Evolutionary conservation across 108 stramenopile genomes (phyloP).

Genomic region (Asterionellopsis glacialis): DNA sequence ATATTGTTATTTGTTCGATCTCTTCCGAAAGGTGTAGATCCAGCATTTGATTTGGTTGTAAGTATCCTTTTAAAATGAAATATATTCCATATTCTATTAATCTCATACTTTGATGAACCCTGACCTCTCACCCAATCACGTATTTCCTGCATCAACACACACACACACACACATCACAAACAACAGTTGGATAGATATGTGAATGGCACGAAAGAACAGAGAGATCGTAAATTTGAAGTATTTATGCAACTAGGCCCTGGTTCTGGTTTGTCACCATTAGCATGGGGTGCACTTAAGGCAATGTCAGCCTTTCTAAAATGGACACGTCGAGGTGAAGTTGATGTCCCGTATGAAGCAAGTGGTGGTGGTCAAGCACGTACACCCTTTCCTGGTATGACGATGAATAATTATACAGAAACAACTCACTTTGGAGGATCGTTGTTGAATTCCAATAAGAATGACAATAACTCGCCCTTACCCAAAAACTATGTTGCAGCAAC

Average conservation of each 20-base stretch:
- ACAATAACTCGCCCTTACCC: constrained; percentile 11
- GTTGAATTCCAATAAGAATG: too few relatives aligned
- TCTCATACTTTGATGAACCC: neutral
- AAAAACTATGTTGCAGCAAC: constrained; percentile 51
- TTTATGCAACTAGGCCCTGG: constrained; percentile 43
- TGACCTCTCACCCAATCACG: neutral
- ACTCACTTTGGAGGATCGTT: constrained; percentile 54
- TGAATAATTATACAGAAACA: constrained; percentile 20
- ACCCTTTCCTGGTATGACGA: constrained; percentile 30
- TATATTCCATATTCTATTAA: neutral
- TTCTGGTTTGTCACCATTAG: neutral
- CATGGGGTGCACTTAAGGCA: constrained; percentile 9
- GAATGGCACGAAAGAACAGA: constrained; percentile 17
- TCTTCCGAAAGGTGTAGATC: constrained; percentile 56
- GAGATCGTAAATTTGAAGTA: constrained; percentile 39
- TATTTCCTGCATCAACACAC: too few relatives aligned
- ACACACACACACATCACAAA: too few relatives aligned
- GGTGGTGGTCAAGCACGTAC: constrained; percentile 17
- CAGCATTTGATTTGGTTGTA: constrained; percentile 46
- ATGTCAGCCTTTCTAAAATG: constrained; percentile 1
- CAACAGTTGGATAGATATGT: constrained; percentile 44
- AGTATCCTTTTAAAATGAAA: neutral
- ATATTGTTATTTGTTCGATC: constrained; percentile 51
- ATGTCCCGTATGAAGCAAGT: constrained; percentile 19
- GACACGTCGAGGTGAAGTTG: constrained; percentile 13